These are phyloP conservation scores for Glycyrrhiza uralensis DNA, from an alignment of 306 rosid species.

Conservation along the genomic window DNA sequence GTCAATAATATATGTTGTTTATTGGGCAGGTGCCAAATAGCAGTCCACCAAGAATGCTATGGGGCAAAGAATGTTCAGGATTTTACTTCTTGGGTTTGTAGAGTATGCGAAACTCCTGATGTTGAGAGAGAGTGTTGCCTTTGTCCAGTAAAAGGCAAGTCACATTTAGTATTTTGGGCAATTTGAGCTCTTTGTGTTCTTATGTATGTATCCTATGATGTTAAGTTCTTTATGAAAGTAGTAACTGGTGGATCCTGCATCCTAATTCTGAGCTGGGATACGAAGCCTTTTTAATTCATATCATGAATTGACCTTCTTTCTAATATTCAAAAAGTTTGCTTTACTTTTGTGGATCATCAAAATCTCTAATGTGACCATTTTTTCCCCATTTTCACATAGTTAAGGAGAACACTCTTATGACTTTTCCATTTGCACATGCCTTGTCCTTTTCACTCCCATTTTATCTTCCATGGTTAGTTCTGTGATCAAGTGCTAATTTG, in stretches of 20 bases:
- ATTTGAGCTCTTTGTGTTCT: constrained; percentile 6
- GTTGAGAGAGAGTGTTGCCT: constrained; percentile 90
- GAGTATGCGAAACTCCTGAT: constrained; percentile 90
- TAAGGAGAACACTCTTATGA: background rate
- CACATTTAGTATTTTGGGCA: constrained; percentile 29
- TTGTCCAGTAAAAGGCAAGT: constrained; percentile 91
- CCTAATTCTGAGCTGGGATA: constrained; percentile 8
- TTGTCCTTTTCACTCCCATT: background rate
- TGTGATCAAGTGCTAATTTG: constrained; percentile 14
- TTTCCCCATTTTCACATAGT: background rate
- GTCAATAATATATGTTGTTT: background rate
- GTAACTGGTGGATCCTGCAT: background rate
- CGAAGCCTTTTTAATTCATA: constrained; percentile 7
- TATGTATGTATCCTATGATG: background rate
- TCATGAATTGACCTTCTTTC: background rate
- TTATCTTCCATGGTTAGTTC: background rate
- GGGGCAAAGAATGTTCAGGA: constrained; percentile 79
- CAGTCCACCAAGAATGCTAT: constrained; percentile 99
- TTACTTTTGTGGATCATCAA: constrained; percentile 9
- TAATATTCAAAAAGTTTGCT: background rate
- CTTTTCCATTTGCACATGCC: background rate
- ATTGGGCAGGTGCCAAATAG: constrained; percentile 83
- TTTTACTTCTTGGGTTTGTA: constrained; percentile 98
- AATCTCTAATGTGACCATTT: background rate
- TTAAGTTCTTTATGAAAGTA: background rate